These are phyloP conservation scores for Austroboletus festivus DNA, from an alignment of 768 basidiomycete genomes.

Conservation along the genomic window DNA sequence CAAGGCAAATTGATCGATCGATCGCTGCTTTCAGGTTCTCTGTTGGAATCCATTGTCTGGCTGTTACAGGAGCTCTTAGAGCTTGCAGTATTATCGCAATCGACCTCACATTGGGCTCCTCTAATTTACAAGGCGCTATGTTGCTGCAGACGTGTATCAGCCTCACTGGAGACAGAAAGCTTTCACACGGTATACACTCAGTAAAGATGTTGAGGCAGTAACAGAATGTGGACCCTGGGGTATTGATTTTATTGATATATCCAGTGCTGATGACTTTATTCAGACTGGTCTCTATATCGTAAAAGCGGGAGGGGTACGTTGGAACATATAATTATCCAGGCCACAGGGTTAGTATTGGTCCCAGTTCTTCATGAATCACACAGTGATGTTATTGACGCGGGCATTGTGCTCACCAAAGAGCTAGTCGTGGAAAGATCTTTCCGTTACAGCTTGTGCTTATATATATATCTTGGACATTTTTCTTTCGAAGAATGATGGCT, in stretches of 20 bases:
- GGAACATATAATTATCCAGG: conserved; percentile 2
- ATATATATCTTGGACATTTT: not conserved
- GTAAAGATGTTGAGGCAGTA: conserved; percentile 64
- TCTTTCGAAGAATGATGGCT: conserved; percentile 1
- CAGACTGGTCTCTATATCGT: conserved; percentile 79
- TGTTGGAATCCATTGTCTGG: conserved; percentile 87
- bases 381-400: conserved; percentile 61
- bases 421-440: conserved; percentile 86
- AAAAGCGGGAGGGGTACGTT: conserved; percentile 69
- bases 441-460: conserved; percentile 69
- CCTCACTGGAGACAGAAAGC: conserved; percentile 66
- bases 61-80: conserved; percentile 91
- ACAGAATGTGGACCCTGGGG: conserved; percentile 64
- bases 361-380: conserved; percentile 77
- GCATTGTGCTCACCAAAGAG: conserved; percentile 71
- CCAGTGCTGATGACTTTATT: conserved; percentile 89
- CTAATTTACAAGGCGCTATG: conserved; percentile 82
- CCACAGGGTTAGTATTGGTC: conserved; percentile 54
- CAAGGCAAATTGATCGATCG: conserved; percentile 70
- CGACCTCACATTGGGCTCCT: conserved; percentile 71
- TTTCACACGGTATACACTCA: conserved; percentile 71
- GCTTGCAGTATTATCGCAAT: conserved; percentile 82
- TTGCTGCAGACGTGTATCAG: conserved; percentile 71
- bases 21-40: conserved; percentile 90
- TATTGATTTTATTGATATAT: conserved; percentile 89